Percentiles rank a stretch among this genome's conserved stretches.
These are phyloP conservation scores for Arbutus unedo DNA, from an alignment of 148 eudicot species.

Conservation along the genomic window DNA sequence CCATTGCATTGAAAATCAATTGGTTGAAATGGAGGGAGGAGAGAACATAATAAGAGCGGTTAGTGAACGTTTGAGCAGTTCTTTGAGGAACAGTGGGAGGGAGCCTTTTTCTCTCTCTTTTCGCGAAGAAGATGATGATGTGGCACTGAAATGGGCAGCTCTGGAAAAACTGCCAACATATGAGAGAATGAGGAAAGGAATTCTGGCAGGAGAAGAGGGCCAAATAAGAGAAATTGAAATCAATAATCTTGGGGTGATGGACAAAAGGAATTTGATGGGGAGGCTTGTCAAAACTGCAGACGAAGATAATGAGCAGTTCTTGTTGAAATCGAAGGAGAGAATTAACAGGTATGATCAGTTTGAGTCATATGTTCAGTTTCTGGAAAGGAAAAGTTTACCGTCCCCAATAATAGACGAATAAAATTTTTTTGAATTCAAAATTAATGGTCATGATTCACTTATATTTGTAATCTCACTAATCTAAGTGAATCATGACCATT, in stretches of 20 bases:
- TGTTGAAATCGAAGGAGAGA: constrained; percentile 39
- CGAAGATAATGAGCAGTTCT: constrained; percentile 53
- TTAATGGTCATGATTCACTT: no score
- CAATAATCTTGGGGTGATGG: constrained; percentile 32
- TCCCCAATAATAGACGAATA: no score
- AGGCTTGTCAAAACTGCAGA: constrained; percentile 42
- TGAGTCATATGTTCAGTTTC: no score
- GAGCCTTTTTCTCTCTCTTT: constrained; percentile 34
- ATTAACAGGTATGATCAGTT: constrained; percentile 55
- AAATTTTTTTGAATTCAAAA: no score
- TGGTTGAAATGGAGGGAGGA: no score
- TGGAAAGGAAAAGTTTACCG: no score
- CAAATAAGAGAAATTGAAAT: constrained; percentile 39
- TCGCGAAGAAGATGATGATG: constrained; percentile 43
- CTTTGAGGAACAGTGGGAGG: constrained; percentile 30
- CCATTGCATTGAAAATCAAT: no score
- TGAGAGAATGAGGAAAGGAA: constrained; percentile 40
- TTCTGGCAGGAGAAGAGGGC: constrained; percentile 34
- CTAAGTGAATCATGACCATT: no score
- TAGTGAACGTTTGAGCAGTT: no score
- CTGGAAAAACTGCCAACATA: constrained; percentile 54
- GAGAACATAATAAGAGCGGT: no score
- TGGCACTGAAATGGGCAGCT: constrained; percentile 54
- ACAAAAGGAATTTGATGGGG: constrained; percentile 30
- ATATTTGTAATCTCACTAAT: no score